Percentiles rank a stretch among this genome's conserved stretches.
Evolutionary conservation across 768 basidiomycete genomes (phyloP).

Genomic region (Rhizopogon roseolus): DNA sequence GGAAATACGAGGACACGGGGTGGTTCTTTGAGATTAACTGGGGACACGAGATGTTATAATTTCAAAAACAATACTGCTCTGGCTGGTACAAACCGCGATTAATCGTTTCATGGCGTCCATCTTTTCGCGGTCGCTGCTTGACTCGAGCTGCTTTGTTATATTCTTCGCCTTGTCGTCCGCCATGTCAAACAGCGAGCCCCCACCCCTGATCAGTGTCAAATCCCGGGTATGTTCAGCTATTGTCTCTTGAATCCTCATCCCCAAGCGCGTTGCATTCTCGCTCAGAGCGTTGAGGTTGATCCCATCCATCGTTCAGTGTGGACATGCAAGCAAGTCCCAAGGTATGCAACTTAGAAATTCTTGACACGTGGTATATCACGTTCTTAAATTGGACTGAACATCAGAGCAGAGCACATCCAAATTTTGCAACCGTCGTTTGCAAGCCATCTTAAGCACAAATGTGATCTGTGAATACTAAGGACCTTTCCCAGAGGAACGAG

Average conservation of each 20-base stretch:
- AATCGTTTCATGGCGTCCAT: constrained; percentile 94
- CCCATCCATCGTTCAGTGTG: constrained; percentile 23
- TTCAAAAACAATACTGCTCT: background rate
- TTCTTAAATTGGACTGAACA: background rate
- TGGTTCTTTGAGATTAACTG: constrained; percentile 92
- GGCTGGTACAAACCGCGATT: constrained; percentile 65
- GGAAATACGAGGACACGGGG: constrained; percentile 90
- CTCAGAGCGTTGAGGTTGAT: constrained; percentile 42
- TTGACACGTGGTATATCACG: background rate
- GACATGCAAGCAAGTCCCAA: background rate
- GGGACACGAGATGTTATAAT: constrained; percentile 3
- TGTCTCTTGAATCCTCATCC: constrained; percentile 79
- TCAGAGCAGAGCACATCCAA: too few species aligned
- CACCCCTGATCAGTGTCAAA: constrained; percentile 51
- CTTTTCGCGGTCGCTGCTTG: constrained; percentile 83
- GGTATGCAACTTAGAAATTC: too few species aligned
- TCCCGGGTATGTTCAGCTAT: constrained; percentile 79
- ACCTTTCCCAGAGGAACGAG: background rate
- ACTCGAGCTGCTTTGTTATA: constrained; percentile 84
- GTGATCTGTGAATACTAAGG: too few species aligned
- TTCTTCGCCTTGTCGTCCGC: constrained; percentile 81
- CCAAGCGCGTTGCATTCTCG: constrained; percentile 81
- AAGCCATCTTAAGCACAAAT: background rate
- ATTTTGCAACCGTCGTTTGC: background rate
- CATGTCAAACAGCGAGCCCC: constrained; percentile 56